Evolutionary conservation across 2,329 filamentous ascomycete genomes (phyloP), one percentile per base, ranked within the genome.

Genomic region (Chrysoporthe austroafricana): DNA sequence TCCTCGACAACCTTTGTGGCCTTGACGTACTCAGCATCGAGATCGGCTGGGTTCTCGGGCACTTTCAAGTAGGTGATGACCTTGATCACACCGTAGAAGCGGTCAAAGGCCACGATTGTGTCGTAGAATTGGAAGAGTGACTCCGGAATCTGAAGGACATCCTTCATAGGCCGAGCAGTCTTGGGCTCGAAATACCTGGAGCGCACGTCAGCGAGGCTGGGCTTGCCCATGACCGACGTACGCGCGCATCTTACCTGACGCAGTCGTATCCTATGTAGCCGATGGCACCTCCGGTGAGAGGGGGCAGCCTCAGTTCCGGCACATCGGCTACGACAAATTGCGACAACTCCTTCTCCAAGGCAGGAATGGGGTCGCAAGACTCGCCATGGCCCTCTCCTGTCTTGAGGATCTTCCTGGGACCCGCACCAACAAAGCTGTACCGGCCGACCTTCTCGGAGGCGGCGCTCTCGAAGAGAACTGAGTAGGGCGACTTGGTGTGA

Each of bases 241-340:
- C 34, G n/a, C 26, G 26, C 26, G 26, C 34, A 44, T 43, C 65
- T 54, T 62, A 64, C 68, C 91, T 90, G 74, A 99, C 93, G 79
- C 96, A 99, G 78, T 99, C 96, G 77, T 99, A 99, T 64, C 94
- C 94, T 6, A 98, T 93, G 78, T 98, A 99, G 69, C 96, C 96
- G 74, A 99, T 93, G 14, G 94, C 96, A 62, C 96, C 96, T 52
- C 94, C 96, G 0, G 92, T 93, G 81, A 99, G 83, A 36, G 93
- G 92, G 63, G 96, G 96, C 48, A 99, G 85, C 74, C 87, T 87
- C 74, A 98, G 82, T 0, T 90, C 92, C 0, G 96, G 94, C 3
- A 99, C 88, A 52, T 92, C 87, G 44, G 94, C 91, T 71, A 97
- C 92, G 36, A 92, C 87, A 78, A 90, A 91, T 75, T 91, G 85